Base-by-base conservation (phyloP, 2,329 filamentous ascomycete genomes). In the Phaeophleospora eucalypticola region DNA sequence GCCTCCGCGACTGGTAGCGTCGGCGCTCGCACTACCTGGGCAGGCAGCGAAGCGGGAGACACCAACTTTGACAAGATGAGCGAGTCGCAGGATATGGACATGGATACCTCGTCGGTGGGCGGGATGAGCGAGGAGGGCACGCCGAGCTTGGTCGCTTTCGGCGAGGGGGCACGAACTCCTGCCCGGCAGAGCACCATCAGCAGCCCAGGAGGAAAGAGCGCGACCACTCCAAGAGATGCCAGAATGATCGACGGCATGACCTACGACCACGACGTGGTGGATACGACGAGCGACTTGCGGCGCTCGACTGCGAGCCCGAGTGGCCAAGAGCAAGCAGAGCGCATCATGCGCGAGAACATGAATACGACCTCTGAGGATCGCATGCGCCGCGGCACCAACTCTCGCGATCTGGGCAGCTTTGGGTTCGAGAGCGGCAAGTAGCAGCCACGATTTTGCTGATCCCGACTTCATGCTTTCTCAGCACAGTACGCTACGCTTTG, bases 101-200 rank as follows among this genome's bases (percentile, higher is more conserved):
- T 66, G 52, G 73, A 76, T 46, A 71, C 69, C 12, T 82, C 82
- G 20, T 83, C 81, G 52, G 80, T 84, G 41, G 86, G 88, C 56
- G 87, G 86, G 49, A 85, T 93, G 77, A 91, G 87, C 59, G 89
- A 95, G 59, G 89, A 95, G 60, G 86, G 84, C 6, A 84, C 83
- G 43, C 87, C 84, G 2, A 91, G 86, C 53, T 76, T 96, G 4
- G 91, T 96, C 8, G 91, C 86, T 0, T 96, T 96, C 58, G 91
- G 91, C 41, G 90, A 96, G 66, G 91, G 90, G 27, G 90, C 91
- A 8, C 65, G 73, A 47, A 76, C 74, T n/a, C 73, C 74, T 16
- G 73, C 73, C 10, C 60, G 73, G 40, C 67, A 71, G 52, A 87
- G 85, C 57, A 89, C 86, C 65, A 89, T 89, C 34, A 83, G 90